Conservation (phyloP, 768 basidiomycete genomes). For the Piloderma croceum region DNA sequence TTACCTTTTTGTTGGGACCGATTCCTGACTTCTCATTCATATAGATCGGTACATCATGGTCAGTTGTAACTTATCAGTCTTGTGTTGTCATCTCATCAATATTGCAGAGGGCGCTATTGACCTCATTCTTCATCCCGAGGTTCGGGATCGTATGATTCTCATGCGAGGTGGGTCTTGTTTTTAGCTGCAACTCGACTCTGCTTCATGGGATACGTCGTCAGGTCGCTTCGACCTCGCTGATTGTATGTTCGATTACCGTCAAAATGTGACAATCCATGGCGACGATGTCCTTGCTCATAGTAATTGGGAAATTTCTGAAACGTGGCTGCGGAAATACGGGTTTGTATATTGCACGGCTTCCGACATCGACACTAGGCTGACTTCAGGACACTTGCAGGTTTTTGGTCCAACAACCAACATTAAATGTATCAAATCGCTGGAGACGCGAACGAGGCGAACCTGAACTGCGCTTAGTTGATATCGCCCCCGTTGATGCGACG, state of each 20-base stretch:
- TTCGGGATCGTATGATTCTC: slow-evolving; percentile 88
- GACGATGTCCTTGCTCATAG: slow-evolving; percentile 86
- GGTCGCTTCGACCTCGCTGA: slow-evolving; percentile 78
- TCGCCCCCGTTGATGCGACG: slow-evolving; percentile 32
- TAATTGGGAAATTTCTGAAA: slow-evolving; percentile 87
- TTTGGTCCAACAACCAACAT: slow-evolving; percentile 67
- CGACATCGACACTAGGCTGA: background rate
- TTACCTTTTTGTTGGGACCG: slow-evolving; percentile 7
- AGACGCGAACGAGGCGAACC: slow-evolving; percentile 74
- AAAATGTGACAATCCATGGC: slow-evolving; percentile 71
- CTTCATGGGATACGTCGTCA: slow-evolving; percentile 28
- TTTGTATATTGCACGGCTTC: slow-evolving; percentile 28
- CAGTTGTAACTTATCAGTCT: slow-evolving; percentile 14
- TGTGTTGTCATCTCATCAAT: slow-evolving; percentile 7
- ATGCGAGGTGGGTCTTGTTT: slow-evolving; percentile 56
- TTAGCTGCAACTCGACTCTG: slow-evolving; percentile 5
- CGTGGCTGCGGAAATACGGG: slow-evolving; percentile 82
- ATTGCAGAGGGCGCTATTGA: slow-evolving; percentile 82
- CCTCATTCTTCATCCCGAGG: slow-evolving; percentile 79
- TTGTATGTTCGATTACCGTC: slow-evolving; percentile 68
- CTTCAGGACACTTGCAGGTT: slow-evolving; percentile 42
- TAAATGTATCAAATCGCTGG: slow-evolving; percentile 82
- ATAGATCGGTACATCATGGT: slow-evolving; percentile 82
- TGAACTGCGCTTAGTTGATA: slow-evolving; percentile 57
- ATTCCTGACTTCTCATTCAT: too few species aligned